Evolutionary conservation across 176 grass and related monocot species (phyloP).

Genomic region (Phragmites australis): DNA sequence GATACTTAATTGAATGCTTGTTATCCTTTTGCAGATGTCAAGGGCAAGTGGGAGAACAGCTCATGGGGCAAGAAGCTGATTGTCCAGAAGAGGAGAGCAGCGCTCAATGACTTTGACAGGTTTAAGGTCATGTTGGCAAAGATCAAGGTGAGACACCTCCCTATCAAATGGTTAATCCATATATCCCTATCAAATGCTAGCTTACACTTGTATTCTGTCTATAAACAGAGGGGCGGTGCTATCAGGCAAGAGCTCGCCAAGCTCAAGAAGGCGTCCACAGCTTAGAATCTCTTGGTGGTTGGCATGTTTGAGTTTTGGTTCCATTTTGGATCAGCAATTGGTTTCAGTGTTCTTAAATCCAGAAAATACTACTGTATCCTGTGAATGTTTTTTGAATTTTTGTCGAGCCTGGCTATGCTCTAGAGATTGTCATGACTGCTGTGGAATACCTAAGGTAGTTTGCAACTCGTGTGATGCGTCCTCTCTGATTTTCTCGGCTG

Average conservation of each 20-base stretch:
- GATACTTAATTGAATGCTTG: background rate
- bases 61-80: slow-evolving; percentile 96
- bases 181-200: background rate
- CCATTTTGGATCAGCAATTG: slow-evolving; percentile 24
- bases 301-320: slow-evolving; percentile 47
- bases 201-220: background rate
- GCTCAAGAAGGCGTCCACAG: slow-evolving; percentile 66
- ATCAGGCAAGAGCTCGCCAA: slow-evolving; percentile 82
- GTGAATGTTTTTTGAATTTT: slow-evolving; percentile 42
- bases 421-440: slow-evolving; percentile 22
- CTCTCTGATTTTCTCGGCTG: no score
- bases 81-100: slow-evolving; percentile 92
- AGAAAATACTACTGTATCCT: slow-evolving; percentile 34
- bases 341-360: slow-evolving; percentile 34
- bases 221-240: slow-evolving; percentile 76
- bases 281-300: slow-evolving; percentile 34
- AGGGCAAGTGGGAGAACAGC: slow-evolving; percentile 93
- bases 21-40: slow-evolving; percentile 58
- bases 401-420: slow-evolving; percentile 20
- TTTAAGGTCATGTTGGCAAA: slow-evolving; percentile 93
- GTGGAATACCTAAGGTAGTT: slow-evolving; percentile 24
- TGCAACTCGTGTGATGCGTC: background rate
- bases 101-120: slow-evolving; percentile 90
- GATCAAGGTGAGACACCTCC: slow-evolving; percentile 64
- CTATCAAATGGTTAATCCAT: background rate